These are phyloP conservation scores for Nicotiana tomentosiformis DNA, from an alignment of 257 asterid species.

Conservation along the genomic window DNA sequence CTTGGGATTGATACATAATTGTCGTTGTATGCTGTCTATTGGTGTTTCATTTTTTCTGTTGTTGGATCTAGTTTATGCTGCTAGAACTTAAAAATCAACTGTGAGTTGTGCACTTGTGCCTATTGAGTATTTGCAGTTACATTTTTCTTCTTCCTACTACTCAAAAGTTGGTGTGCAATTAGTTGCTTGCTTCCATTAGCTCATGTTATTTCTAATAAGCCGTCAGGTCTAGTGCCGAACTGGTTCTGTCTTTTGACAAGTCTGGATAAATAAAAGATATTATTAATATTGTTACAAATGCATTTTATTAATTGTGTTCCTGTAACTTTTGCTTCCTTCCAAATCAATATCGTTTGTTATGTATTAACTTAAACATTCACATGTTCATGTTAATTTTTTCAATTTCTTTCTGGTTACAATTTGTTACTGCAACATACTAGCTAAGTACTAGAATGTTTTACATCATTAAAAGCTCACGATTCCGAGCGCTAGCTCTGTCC, in stretches of 20 bases:
- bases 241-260: background rate
- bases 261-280: background rate
- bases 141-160: background rate
- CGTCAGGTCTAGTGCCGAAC: background rate
- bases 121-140: background rate
- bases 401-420: background rate
- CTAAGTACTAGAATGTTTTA: background rate
- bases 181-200: background rate
- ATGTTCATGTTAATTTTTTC: background rate
- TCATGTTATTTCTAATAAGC: background rate
- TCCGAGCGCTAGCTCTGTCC: background rate
- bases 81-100: background rate
- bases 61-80: background rate
- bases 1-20: background rate
- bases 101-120: background rate
- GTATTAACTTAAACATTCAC: background rate
- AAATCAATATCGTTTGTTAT: background rate
- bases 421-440: background rate
- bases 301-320: background rate
- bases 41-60: background rate
- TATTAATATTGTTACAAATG: background rate
- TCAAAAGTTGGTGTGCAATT: background rate
- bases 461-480: background rate
- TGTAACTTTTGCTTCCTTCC: background rate
- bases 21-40: background rate